Conservation (phyloP, 345 rosid species). For the Rhodamnia rubescens region DNA sequence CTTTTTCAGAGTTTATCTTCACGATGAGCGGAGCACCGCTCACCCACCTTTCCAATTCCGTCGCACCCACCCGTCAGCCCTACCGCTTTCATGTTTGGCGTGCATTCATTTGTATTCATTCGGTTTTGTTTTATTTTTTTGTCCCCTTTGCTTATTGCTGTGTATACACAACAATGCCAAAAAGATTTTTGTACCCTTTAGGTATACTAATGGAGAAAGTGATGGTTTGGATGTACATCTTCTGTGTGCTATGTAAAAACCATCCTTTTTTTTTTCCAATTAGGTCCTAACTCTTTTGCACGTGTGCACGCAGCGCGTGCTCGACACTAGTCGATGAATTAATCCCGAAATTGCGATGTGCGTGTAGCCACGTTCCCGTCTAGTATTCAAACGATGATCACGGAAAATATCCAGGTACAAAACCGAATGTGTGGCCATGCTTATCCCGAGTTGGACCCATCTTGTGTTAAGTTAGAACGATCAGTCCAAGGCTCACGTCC, state of each 20-base stretch:
- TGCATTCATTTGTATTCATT: not conserved
- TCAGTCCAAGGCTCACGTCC: not conserved
- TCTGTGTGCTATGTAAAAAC: not conserved
- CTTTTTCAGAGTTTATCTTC: not conserved
- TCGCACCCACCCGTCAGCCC: not conserved
- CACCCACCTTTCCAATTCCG: not conserved
- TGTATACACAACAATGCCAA: not conserved
- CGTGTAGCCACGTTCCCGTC: not conserved
- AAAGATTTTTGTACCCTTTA: not conserved
- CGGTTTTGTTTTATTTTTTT: not conserved
- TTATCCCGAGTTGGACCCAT: not conserved
- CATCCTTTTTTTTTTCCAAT: too few species aligned
- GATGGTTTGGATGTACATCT: not conserved
- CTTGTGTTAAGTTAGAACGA: not conserved
- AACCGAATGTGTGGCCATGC: not conserved
- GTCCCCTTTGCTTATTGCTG: not conserved
- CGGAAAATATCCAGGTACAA: not conserved
- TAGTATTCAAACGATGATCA: not conserved
- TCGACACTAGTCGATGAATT: not conserved
- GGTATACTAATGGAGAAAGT: not conserved
- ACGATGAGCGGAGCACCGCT: not conserved
- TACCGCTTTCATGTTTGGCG: not conserved
- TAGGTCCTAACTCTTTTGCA: too few species aligned
- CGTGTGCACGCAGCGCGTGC: not conserved
- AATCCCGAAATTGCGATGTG: not conserved